Evolutionary conservation across 305 asterid genomes (phyloP), one percentile per base, ranked within the genome.

Genomic region (Fraxinus nigra): DNA sequence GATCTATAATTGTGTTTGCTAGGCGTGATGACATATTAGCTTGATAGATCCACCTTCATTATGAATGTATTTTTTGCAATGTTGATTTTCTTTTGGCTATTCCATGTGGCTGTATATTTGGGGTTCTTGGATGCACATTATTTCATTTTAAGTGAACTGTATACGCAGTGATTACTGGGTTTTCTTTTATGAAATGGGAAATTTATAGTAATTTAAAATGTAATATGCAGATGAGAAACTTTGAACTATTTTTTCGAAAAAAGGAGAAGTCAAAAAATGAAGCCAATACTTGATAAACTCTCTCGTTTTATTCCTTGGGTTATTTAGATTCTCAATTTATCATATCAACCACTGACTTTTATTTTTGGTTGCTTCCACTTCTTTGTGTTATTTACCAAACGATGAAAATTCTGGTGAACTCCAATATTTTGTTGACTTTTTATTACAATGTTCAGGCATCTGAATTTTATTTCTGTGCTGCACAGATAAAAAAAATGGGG

Each of bases 401-500:
- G n/a, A n/a, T 22, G 20, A n/a, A 54, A 54, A 16, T 51, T 59
- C 13, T 59, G 1, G 24, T 20, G 69, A 59, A 20, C 30, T 59
- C 69, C 69, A 59, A 59, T 59, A 59, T 18, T 59, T n/a, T 59
- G 4, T 18, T 0, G 70, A 59, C 14, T 59, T 59, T 59, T 59
- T 59, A 59, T 20, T 61, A 61, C 70, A 8, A 61, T 61, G 6
- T 20, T 8, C 4, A 22, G 14, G 70, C 28, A 61, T 61, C 5
- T 81, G 59, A 63, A 22, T 65, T 78, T 80, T 51, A 48, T 43
- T 76, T 70, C 72, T 78, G 51, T 75, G 72, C 78, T 43, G 65
- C 67, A 69, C 86, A 85, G 90, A 82, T 4, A 14, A 48, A 48
- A 87, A 83, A 86, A 83, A 83, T 93, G 98, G 98, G 98, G 81